Evolutionary conservation across 164 flowering plant genomes (phyloP).

Genomic region (grape (Vitis vinifera)): DNA sequence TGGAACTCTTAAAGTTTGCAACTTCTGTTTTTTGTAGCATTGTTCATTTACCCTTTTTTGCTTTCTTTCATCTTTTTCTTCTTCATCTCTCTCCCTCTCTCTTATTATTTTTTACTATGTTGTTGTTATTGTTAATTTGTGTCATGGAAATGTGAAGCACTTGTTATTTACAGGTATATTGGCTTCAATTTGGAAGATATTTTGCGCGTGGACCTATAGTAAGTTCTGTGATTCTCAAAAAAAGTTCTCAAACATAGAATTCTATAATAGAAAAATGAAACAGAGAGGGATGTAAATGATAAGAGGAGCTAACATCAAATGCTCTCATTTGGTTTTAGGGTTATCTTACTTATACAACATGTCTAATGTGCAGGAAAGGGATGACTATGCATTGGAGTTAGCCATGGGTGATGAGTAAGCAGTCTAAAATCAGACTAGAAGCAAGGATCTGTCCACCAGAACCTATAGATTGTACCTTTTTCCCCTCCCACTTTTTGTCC

Average conservation of each 20-base stretch:
- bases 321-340: too few species aligned
- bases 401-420: constrained; percentile 80
- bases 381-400: constrained; percentile 83
- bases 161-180: constrained; percentile 67
- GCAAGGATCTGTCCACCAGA: background rate
- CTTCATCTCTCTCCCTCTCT: too few species aligned
- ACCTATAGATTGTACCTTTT: constrained; percentile 5
- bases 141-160: background rate
- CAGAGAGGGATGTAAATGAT: too few species aligned
- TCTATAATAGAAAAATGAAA: too few species aligned
- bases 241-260: background rate
- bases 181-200: constrained; percentile 99
- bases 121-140: background rate
- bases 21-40: too few species aligned
- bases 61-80: too few species aligned
- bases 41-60: too few species aligned
- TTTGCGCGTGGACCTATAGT: constrained; percentile 94
- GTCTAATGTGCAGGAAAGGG: constrained; percentile 65
- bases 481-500: background rate
- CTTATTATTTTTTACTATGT: too few species aligned
- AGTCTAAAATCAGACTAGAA: background rate
- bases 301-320: too few species aligned
- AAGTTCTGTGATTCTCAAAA: constrained; percentile 30
- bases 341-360: constrained; percentile 1
- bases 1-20: too few species aligned